Evolutionary conservation across 78 protist species (phyloP), one percentile per base, ranked within the genome.

Genomic region (Guillardia theta): DNA sequence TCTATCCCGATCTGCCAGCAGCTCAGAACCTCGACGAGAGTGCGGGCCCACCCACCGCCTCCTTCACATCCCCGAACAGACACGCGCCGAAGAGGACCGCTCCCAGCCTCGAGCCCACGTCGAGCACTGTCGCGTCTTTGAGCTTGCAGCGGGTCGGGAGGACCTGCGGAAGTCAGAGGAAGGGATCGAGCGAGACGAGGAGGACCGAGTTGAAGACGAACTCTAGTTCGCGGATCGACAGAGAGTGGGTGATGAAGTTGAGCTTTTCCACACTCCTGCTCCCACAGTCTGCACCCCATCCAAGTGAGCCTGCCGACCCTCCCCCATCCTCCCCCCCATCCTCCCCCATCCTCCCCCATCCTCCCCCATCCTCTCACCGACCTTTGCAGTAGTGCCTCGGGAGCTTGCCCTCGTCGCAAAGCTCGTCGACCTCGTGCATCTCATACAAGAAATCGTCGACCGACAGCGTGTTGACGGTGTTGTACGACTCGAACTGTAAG

Each of bases 221-320:
- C 36, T 24, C 4, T 36, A 70, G 83, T 43, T 70, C 83, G 83
- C 36, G 41, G 33, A 70, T 70, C 36, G 83, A 70, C 46, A 70
- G 83, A 43, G 83, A 70, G 41, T 70, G 83, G 45, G 36, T 33
- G 83, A 70, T 70, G 83, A 70, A 70, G 83, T 70, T 70, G 83
- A 70, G 83, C 33, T 12, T 15, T 43, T 12, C 41, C n/a, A 24
- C 36, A 43, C 36, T 70, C 9, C 83, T 36, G 45, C 45, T 33
- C 41, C 83, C 83, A 18, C 83, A 70, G 36, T 58, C 70, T 58
- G 70, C 70, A 30, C 70, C 27, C 70, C 58, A 15, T 50, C 30
- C 15, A 15, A 10, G 58, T 50, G 58, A 19, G 58, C 58, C 30
- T 50, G 58, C 58, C n/a, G n/a, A n/a, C n/a, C n/a, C n/a, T n/a